phyloP scores from a whole-genome alignment of 768 basidiomycete species.

The Cystobasidium tubakii region DNA sequence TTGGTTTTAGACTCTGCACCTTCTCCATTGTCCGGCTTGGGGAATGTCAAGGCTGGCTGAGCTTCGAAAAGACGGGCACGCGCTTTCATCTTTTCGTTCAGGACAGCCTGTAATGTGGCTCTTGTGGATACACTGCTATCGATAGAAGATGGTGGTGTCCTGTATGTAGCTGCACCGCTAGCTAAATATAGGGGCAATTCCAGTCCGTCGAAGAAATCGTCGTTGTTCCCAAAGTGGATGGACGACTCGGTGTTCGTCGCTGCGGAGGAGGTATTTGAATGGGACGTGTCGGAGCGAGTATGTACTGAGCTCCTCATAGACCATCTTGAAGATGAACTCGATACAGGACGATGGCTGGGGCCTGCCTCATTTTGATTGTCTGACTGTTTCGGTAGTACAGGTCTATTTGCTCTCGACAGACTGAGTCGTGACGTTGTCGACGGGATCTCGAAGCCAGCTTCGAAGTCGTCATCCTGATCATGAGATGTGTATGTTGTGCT shows the following conservation, averaged over 20 bases:
- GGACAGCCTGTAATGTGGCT: not conserved
- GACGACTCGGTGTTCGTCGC: not conserved
- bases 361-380: not conserved
- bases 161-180: not conserved
- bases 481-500: not conserved
- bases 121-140: not conserved
- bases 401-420: not conserved
- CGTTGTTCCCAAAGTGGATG: not conserved
- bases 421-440: not conserved
- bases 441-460: slow-evolving; percentile 15
- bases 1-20: not conserved
- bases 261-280: not conserved
- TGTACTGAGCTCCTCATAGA: not conserved
- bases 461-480: not conserved
- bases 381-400: not conserved
- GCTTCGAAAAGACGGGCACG: not conserved
- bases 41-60: not conserved
- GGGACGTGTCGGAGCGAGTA: not conserved
- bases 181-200: not conserved
- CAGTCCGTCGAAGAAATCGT: not conserved
- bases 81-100: not conserved
- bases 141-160: not conserved
- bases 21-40: not conserved
- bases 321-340: not conserved
- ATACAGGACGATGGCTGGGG: not conserved